These are phyloP conservation scores for Ephemerocybe angulata DNA, from an alignment of 768 basidiomycete species.

Conservation along the genomic window DNA sequence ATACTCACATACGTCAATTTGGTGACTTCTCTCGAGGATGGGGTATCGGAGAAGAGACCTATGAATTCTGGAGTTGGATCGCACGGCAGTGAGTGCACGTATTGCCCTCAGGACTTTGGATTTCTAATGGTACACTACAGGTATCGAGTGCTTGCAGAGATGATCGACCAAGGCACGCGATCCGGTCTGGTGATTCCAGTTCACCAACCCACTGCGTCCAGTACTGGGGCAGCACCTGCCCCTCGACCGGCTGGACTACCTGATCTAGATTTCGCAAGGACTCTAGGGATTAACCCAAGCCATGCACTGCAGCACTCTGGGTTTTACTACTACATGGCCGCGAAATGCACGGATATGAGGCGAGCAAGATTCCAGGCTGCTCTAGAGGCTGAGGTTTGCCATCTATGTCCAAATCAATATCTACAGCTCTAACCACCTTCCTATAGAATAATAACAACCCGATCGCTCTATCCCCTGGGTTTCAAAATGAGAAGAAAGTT, in stretches of 20 bases:
- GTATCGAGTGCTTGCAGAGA: slow-evolving; percentile 85
- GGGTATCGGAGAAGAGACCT: slow-evolving; percentile 96
- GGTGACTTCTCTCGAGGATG: slow-evolving; percentile 84
- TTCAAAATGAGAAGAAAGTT: slow-evolving; percentile 87
- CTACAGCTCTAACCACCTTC: slow-evolving; percentile 3
- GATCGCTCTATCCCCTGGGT: slow-evolving; percentile 57
- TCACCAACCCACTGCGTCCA: slow-evolving; percentile 42
- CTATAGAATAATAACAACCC: slow-evolving; percentile 15
- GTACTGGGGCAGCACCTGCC: slow-evolving; percentile 19
- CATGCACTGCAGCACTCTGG: slow-evolving; percentile 88
- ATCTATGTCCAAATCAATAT: neutral
- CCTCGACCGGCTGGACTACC: slow-evolving; percentile 20
- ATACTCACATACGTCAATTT: slow-evolving; percentile 80
- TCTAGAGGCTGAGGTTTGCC: slow-evolving; percentile 54
- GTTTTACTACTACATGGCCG: slow-evolving; percentile 89
- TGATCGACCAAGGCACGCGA: slow-evolving; percentile 77
- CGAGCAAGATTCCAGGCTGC: slow-evolving; percentile 62
- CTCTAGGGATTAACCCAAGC: slow-evolving; percentile 72
- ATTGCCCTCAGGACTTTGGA: too few relatives aligned
- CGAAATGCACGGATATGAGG: slow-evolving; percentile 77
- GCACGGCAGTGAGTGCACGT: slow-evolving; percentile 91
- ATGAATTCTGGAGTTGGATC: slow-evolving; percentile 97
- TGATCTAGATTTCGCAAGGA: slow-evolving; percentile 58
- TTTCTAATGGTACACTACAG: too few relatives aligned
- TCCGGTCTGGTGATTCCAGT: slow-evolving; percentile 60